phyloP scores from a whole-genome alignment of 179 eudicot genomes.

The Camellia oleifera region DNA sequence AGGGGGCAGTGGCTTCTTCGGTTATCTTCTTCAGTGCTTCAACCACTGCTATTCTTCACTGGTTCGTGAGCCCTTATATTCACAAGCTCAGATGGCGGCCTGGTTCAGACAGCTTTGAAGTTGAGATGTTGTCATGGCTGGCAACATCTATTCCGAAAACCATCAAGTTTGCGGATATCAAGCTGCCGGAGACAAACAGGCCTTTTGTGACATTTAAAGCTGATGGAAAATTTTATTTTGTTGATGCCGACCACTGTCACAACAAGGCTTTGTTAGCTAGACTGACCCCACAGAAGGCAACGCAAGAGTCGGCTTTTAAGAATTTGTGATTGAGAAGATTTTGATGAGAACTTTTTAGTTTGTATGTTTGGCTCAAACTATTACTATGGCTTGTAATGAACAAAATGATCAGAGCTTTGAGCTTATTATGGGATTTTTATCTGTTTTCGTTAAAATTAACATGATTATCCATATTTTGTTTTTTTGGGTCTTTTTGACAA shows the following conservation, averaged over 20 bases:
- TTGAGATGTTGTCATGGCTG: constrained; percentile 93
- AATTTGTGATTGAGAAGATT: constrained; percentile 46
- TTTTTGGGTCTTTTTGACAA: constrained; percentile 7
- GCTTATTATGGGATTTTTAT: neutral
- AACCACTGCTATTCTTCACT: constrained; percentile 86
- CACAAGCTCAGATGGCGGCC: constrained; percentile 95
- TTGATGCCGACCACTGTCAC: constrained; percentile 77
- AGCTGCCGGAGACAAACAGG: constrained; percentile 71
- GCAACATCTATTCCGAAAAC: constrained; percentile 67
- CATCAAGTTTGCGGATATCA: constrained; percentile 76
- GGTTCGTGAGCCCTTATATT: constrained; percentile 97
- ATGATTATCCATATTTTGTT: neutral
- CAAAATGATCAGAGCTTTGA: neutral
- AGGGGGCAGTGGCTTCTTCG: constrained; percentile 90
- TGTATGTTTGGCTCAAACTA: neutral
- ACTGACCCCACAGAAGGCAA: constrained; percentile 61
- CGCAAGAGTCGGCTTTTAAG: constrained; percentile 70
- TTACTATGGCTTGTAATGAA: neutral
- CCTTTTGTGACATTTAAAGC: constrained; percentile 91
- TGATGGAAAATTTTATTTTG: constrained; percentile 61
- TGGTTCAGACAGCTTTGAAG: constrained; percentile 89
- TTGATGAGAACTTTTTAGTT: neutral
- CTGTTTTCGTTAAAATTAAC: neutral
- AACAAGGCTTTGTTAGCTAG: constrained; percentile 93
- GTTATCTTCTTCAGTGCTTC: constrained; percentile 90